A percentile compares a stretch with the other conserved stretches of the same genome.
Conservation (phyloP, 1,139 yeast genomes). For the Scheffersomyces parashehatae region DNA sequence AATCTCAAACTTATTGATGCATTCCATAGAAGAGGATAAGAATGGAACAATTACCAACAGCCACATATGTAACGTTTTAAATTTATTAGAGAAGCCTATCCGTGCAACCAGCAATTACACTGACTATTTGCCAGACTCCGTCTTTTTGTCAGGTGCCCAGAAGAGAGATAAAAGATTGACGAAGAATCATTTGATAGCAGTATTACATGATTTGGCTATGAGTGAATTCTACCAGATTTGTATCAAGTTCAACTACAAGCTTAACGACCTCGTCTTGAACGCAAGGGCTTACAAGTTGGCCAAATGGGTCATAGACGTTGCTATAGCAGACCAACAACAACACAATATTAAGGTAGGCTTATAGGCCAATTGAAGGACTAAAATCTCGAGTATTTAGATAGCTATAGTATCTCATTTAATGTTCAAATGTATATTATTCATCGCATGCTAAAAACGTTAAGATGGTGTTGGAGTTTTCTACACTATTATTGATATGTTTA, state of each 20-base stretch:
- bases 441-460: too few species aligned
- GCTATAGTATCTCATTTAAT: too few species aligned
- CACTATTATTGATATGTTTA: not conserved
- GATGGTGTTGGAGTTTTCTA: too few species aligned
- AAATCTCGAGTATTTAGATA: too few species aligned
- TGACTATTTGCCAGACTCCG: slow-evolving; percentile 47
- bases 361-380: too few species aligned
- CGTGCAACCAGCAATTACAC: slow-evolving; percentile 40
- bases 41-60: slow-evolving; percentile 46
- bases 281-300: slow-evolving; percentile 67
- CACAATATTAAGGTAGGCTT: slow-evolving; percentile 1
- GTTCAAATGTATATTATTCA: too few species aligned
- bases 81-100: slow-evolving; percentile 60
- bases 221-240: slow-evolving; percentile 65
- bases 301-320: slow-evolving; percentile 69
- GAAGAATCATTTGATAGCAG: slow-evolving; percentile 46
- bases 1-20: slow-evolving; percentile 56
- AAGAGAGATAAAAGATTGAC: slow-evolving; percentile 16
- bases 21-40: slow-evolving; percentile 65
- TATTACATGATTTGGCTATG: slow-evolving; percentile 63
- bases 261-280: slow-evolving; percentile 63
- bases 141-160: slow-evolving; percentile 36
- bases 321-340: slow-evolving; percentile 51
- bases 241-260: slow-evolving; percentile 57
- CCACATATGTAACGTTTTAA: slow-evolving; percentile 57